Base-by-base conservation (phyloP, 2,329 filamentous ascomycete species). In the Colletotrichum sp. region DNA sequence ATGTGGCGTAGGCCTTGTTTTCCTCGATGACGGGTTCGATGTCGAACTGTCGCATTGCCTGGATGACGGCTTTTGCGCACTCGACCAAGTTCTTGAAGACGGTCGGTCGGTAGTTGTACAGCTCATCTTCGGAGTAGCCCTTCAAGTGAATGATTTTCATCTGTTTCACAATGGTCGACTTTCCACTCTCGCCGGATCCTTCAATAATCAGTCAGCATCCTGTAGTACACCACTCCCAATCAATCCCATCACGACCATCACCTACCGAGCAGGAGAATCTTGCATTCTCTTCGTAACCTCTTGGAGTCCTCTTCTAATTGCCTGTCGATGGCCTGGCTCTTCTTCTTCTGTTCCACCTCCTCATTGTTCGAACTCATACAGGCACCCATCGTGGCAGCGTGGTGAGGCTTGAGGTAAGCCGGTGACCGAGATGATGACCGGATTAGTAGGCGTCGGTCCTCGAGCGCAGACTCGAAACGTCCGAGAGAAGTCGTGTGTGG, bases 71-170 rank as follows among this genome's bases (percentile, higher is more conserved):
- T 84, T 98, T 99, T 79, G 96, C 95, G 88, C 97, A 99, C 86
- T 99, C 97, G 80, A 99, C 92, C 76, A 99, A 90, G 84, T 99
- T 99, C 87, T 99, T 99, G 89, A 98, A 99, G 76, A 99, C 96
- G 38, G 97, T 99, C 77, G 98, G 92, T 75, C 97, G 94, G 88
- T 99, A 99, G 83, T 98, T 94, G 81, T 94, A 94, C 66, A 99
- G 90, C 86, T 99, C 97, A 81, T 99, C 96, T 79, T 95, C 93
- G 13, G 95, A 96, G 86, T 99, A 99, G 77, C 97, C 97, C 87
- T 98, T 98, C 82, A 99, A 94, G 83, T 99, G 97, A 82, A 99
- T 99, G 81, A 99, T 99, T 87, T 99, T 99, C 97, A 99, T 99
- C 90, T 99, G 97, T 87, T 99, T 99, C 80, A 99, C 97, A 81